These are phyloP conservation scores for Fusarium newnesense DNA, from an alignment of 2,329 filamentous ascomycete species.

Conservation along the genomic window DNA sequence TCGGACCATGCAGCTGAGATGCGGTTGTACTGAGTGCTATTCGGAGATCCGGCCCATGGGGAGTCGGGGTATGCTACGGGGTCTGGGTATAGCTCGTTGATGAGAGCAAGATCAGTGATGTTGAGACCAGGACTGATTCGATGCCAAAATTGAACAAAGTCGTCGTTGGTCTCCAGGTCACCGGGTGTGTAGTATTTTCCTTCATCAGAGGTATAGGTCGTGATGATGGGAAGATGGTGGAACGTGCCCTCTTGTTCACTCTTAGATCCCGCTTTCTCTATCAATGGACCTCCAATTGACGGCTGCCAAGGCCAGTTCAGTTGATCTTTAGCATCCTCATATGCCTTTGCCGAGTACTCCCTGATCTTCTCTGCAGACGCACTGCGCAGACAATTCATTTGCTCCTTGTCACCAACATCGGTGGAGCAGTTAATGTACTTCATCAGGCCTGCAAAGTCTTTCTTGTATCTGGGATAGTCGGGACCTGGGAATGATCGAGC, in stretches of 20 bases:
- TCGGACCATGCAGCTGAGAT: slow-evolving; percentile 17
- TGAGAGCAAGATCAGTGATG: neutral
- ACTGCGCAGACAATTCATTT: neutral
- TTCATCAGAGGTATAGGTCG: neutral
- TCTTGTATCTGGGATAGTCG: slow-evolving; percentile 1
- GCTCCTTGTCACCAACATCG: neutral
- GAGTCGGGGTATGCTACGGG: neutral
- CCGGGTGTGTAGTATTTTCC: slow-evolving; percentile 10
- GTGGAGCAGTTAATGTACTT: neutral
- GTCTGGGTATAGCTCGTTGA: slow-evolving; percentile 8
- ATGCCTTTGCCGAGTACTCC: neutral
- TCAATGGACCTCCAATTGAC: neutral
- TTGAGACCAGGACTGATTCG: slow-evolving; percentile 2
- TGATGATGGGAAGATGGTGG: slow-evolving; percentile 3
- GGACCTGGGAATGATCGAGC: neutral
- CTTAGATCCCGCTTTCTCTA: neutral
- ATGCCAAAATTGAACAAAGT: slow-evolving; percentile 16
- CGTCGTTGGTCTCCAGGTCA: slow-evolving; percentile 7
- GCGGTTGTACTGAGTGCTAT: slow-evolving; percentile 12
- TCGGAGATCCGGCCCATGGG: slow-evolving; percentile 3
- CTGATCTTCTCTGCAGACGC: slow-evolving; percentile 1
- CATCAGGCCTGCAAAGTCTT: slow-evolving; percentile 1
- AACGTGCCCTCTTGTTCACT: neutral
- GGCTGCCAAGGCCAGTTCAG: slow-evolving; percentile 17
- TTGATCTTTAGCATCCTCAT: slow-evolving; percentile 8